Percentiles rank a stretch among this genome's conserved stretches.
Evolutionary conservation across 441 rosid genomes (phyloP).

Genomic region (Heliophila coronopifolia): DNA sequence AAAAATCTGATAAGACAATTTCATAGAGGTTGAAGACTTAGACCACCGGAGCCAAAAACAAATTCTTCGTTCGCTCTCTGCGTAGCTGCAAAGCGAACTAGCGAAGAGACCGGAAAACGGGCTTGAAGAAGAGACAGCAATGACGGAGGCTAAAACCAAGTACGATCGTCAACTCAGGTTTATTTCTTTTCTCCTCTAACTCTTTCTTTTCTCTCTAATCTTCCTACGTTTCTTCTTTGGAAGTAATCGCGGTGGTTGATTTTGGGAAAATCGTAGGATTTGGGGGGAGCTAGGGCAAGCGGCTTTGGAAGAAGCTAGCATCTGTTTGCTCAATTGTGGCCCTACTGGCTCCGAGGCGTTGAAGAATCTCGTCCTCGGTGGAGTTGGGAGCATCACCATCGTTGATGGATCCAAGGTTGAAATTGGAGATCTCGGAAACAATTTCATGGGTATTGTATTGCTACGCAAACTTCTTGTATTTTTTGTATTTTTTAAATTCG

Average conservation of each 20-base stretch:
- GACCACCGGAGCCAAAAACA: no score
- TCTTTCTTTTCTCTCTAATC: background rate
- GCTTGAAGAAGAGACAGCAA: conserved; percentile 26
- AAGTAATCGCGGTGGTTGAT: background rate
- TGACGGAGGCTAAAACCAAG: conserved; percentile 72
- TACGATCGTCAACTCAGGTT: conserved; percentile 98
- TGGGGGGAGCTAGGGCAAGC: conserved; percentile 96
- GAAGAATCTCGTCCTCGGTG: conserved; percentile 92
- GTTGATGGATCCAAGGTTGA: conserved; percentile 90
- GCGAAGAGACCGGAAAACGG: conserved; percentile 12
- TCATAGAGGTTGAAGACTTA: no score
- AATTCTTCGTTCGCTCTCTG: no score
- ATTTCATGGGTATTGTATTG: conserved; percentile 87
- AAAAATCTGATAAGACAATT: no score
- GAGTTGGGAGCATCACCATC: conserved; percentile 82
- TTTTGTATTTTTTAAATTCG: no score
- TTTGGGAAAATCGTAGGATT: conserved; percentile 41
- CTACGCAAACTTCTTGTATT: no score
- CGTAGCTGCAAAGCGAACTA: conserved; percentile 24
- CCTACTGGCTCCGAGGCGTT: conserved; percentile 91
- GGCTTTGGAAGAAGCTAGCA: conserved; percentile 73
- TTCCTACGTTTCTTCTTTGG: background rate
- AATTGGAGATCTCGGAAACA: conserved; percentile 85
- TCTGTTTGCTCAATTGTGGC: conserved; percentile 89
- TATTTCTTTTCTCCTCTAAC: background rate